phyloP scores from a whole-genome alignment of 2,329 filamentous ascomycete species.

The Fonsecaea erecta region DNA sequence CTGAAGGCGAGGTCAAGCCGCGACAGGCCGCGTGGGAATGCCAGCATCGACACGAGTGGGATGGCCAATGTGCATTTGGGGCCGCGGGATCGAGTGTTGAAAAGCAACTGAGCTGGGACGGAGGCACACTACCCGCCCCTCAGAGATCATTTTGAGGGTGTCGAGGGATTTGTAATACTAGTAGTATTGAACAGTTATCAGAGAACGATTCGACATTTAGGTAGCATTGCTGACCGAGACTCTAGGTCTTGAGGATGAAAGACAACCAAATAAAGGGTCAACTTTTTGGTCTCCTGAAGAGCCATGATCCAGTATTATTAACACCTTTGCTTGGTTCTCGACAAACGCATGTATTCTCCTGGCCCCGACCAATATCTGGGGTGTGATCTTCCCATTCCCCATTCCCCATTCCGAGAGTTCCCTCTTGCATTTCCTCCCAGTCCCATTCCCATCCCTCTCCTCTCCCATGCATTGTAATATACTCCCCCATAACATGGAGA shows the following conservation, averaged over 20 bases:
- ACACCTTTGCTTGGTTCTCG: no score
- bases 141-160: background rate
- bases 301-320: no score
- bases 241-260: background rate
- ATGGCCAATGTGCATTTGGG: constrained; percentile 29
- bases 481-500: background rate
- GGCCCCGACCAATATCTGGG: background rate
- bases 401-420: no score
- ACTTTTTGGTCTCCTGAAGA: background rate
- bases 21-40: constrained; percentile 11
- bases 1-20: background rate
- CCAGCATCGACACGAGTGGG: constrained; percentile 24
- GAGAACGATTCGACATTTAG: background rate
- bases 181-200: background rate
- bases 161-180: background rate
- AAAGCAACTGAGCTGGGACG: constrained; percentile 19
- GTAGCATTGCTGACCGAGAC: background rate
- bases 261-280: background rate
- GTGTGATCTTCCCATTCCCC: no score
- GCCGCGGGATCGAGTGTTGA: constrained; percentile 28
- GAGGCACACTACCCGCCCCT: no score
- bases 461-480: background rate
- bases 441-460: no score
- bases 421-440: no score
- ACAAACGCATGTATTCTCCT: background rate